Percentiles rank a stretch among this genome's conserved stretches.
Evolutionary conservation across 345 rosid species (phyloP).

Genomic region (Populus alba): DNA sequence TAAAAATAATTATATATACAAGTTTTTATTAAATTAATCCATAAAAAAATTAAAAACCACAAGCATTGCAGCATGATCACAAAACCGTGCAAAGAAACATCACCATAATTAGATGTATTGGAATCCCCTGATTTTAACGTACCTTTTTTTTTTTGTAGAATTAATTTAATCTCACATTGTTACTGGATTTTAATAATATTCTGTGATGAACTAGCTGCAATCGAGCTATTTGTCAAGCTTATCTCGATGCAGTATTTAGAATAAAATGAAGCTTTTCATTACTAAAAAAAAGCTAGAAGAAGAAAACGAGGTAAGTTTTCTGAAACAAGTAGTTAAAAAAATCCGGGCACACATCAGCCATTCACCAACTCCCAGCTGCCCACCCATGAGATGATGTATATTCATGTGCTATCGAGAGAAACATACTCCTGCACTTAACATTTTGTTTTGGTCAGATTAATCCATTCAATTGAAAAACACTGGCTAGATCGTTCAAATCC

Average conservation of each 20-base stretch:
- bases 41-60: not conserved
- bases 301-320: not conserved
- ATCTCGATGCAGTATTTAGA: not conserved
- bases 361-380: not conserved
- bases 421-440: too few species aligned
- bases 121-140: too few species aligned
- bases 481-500: not conserved
- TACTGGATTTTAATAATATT: too few species aligned
- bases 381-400: too few species aligned
- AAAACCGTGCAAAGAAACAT: not conserved
- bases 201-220: not conserved
- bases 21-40: too few species aligned
- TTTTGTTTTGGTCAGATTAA: not conserved
- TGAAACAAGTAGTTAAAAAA: not conserved
- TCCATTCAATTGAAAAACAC: too few species aligned
- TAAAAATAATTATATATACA: too few species aligned
- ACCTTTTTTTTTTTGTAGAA: not conserved
- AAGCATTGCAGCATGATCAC: not conserved
- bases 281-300: too few species aligned
- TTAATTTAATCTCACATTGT: too few species aligned
- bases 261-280: not conserved
- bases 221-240: not conserved
- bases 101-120: too few species aligned
- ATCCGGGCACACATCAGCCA: not conserved
- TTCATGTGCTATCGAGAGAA: too few species aligned